These are phyloP conservation scores for Entrophospora sp. DNA, from an alignment of 192 early-diverging fungal species.

Conservation along the genomic window DNA sequence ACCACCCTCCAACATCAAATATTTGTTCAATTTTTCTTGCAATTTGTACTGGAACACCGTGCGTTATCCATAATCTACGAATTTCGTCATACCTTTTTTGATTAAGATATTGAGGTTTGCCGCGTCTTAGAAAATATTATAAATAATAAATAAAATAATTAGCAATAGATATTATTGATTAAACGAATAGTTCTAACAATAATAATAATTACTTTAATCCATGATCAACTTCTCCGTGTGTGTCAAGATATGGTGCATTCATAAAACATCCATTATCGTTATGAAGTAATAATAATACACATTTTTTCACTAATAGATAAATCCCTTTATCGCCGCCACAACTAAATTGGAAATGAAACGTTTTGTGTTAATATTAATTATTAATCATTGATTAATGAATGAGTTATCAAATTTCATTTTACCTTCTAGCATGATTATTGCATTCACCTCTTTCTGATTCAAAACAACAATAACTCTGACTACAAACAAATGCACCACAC, in stretches of 20 bases:
- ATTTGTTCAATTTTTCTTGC: constrained; percentile 82
- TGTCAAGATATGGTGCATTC: constrained; percentile 87
- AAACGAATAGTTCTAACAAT: neutral
- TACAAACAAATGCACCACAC: constrained; percentile 91
- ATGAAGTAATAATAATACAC: constrained; percentile 73
- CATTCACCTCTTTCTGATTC: constrained; percentile 79
- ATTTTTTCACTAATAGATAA: constrained; percentile 84
- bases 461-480: constrained; percentile 86
- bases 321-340: constrained; percentile 88
- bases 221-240: constrained; percentile 92
- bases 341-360: constrained; percentile 34
- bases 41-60: constrained; percentile 77
- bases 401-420: constrained; percentile 18
- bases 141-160: constrained; percentile 13
- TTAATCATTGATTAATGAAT: neutral
- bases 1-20: constrained; percentile 83
- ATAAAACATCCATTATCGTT: constrained; percentile 81
- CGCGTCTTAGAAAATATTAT: constrained; percentile 54
- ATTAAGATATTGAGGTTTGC: constrained; percentile 83
- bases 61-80: constrained; percentile 71
- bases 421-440: constrained; percentile 74
- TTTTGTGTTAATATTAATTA: neutral
- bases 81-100: constrained; percentile 83
- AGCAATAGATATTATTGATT: neutral
- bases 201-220: constrained; percentile 57